Percentiles rank a stretch among this genome's conserved stretches.
Evolutionary conservation across 305 asterid species (phyloP).

Genomic region (Ajuga reptans): DNA sequence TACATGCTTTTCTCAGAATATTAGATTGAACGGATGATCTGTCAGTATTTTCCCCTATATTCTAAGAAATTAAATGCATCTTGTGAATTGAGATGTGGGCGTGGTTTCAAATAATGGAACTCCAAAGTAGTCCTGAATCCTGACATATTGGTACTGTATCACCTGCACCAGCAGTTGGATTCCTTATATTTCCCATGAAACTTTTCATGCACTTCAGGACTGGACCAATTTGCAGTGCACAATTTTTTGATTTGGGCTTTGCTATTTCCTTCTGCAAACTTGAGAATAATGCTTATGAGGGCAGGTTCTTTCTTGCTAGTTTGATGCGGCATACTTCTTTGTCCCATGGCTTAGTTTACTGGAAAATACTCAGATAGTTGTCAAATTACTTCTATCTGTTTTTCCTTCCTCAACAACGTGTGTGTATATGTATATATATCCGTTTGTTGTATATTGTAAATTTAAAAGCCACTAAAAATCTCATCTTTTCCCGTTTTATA

Average conservation of each 20-base stretch:
- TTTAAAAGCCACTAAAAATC: background rate
- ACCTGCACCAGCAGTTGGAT: slow-evolving; percentile 3
- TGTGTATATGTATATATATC: background rate
- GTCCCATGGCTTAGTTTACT: background rate
- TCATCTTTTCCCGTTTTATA: slow-evolving; percentile 12
- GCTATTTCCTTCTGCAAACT: background rate
- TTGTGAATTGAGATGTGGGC: slow-evolving; percentile 3
- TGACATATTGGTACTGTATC: background rate
- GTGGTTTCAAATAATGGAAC: background rate
- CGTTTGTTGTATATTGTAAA: slow-evolving; percentile 2
- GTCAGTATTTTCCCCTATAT: background rate
- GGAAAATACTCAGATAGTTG: background rate
- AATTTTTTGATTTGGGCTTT: slow-evolving; percentile 1
- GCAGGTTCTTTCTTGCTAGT: background rate
- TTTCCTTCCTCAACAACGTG: background rate
- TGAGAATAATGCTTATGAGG: background rate
- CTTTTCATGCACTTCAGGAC: background rate
- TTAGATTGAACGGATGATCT: slow-evolving; percentile 14
- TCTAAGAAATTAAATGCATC: slow-evolving; percentile 12
- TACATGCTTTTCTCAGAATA: slow-evolving; percentile 28
- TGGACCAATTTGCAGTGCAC: background rate
- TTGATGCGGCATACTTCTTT: background rate
- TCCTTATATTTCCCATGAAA: background rate
- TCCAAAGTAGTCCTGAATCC: background rate
- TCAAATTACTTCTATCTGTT: background rate